Conservation (phyloP, 805 yeast genomes). For the Ogataea ramenticola region DNA sequence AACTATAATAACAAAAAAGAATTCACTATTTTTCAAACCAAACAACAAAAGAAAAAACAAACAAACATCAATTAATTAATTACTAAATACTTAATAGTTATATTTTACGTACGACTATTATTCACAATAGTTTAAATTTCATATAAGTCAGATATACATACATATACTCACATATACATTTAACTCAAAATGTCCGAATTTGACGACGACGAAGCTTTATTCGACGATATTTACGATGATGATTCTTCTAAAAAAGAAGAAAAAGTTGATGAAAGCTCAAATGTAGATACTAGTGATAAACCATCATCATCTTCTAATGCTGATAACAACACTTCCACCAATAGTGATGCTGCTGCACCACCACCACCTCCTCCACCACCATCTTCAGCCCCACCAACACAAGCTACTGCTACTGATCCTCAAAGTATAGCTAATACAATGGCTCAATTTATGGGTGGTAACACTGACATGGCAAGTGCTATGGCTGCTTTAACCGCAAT, state of each 20-base stretch:
- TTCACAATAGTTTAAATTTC: not conserved
- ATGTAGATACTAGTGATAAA: slow-evolving; percentile 17
- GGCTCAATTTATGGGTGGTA: slow-evolving; percentile 2
- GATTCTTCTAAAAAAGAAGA: slow-evolving; percentile 8
- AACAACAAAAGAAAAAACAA: not conserved
- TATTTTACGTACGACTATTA: not conserved
- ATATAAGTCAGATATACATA: too few relatives aligned
- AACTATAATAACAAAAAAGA: not conserved
- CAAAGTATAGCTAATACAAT: slow-evolving; percentile 1
- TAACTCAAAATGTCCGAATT: slow-evolving; percentile 46
- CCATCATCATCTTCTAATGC: slow-evolving; percentile 14
- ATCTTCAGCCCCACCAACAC: slow-evolving; percentile 4
- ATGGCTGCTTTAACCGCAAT: slow-evolving; percentile 6
- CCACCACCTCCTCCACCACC: slow-evolving; percentile 15
- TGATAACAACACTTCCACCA: slow-evolving; percentile 8
- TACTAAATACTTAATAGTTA: too few relatives aligned
- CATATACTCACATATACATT: too few relatives aligned
- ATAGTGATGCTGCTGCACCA: slow-evolving; percentile 8
- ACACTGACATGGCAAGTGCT: slow-evolving; percentile 2
- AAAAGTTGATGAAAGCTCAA: slow-evolving; percentile 11
- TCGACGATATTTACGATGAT: slow-evolving; percentile 74
- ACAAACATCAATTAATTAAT: not conserved
- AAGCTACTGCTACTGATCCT: slow-evolving; percentile 5
- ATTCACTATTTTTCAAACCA: not conserved
- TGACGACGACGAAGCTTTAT: slow-evolving; percentile 91